Conservation (phyloP, 2,329 filamentous ascomycete species). For the Xylaria digitata region DNA sequence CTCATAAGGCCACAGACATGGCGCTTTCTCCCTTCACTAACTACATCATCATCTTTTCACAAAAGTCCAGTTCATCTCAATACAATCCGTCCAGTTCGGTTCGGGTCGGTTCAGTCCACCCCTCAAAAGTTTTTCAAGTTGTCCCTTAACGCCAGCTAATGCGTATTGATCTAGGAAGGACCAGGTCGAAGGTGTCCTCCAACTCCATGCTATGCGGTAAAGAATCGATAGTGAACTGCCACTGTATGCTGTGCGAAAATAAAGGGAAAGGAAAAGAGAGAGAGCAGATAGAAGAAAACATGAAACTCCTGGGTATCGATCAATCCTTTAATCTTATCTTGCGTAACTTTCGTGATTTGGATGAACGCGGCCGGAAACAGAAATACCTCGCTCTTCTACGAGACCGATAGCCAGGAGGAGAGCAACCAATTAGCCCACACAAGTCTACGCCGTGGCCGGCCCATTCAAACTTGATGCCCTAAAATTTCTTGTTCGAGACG, state of each 20-base stretch:
- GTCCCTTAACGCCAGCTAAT: conserved; percentile 31
- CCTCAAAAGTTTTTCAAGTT: conserved; percentile 4
- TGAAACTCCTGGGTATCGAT: conserved; percentile 28
- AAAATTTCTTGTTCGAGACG: conserved; percentile 45
- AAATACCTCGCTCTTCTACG: conserved; percentile 10
- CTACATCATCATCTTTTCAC: not conserved
- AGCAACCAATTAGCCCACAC: conserved; percentile 32
- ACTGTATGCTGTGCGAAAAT: not conserved
- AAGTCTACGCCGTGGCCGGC: conserved; percentile 38
- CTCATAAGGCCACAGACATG: not conserved
- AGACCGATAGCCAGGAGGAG: conserved; percentile 17
- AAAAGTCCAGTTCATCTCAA: not conserved
- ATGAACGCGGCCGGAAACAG: conserved; percentile 14
- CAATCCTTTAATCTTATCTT: conserved; percentile 13
- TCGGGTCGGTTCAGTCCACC: not conserved
- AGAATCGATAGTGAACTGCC: conserved; percentile 6
- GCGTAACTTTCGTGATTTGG: conserved; percentile 18
- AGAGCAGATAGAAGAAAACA: not conserved
- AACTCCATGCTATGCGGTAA: conserved; percentile 36
- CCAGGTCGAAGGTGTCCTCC: conserved; percentile 10
- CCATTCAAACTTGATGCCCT: conserved; percentile 46
- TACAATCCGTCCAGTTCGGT: not conserved
- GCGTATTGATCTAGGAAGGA: conserved; percentile 21
- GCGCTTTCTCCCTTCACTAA: not conserved
- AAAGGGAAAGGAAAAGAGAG: not conserved